Evolutionary conservation across 495 filamentous ascomycete species (phyloP).

Genomic region (Penicillium malachiteum): DNA sequence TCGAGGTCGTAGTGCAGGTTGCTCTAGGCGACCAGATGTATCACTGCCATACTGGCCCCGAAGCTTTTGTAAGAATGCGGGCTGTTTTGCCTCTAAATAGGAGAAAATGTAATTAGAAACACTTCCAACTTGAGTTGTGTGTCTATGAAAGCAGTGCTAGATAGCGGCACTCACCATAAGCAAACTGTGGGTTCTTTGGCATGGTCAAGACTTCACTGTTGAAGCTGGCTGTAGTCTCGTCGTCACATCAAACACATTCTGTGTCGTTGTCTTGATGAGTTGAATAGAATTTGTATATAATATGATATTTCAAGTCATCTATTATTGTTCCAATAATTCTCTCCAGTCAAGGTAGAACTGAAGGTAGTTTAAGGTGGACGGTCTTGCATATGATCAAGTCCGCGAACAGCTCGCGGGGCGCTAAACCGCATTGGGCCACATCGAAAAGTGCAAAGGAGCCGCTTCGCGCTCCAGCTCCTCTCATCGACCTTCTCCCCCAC

Average conservation of each 20-base stretch:
- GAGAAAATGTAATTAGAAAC: neutral
- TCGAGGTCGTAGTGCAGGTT: slow-evolving; percentile 40
- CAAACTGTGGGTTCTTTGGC: slow-evolving; percentile 49
- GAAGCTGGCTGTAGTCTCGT: slow-evolving; percentile 1
- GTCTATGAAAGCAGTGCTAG: neutral
- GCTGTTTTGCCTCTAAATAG: slow-evolving; percentile 42
- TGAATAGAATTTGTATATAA: neutral
- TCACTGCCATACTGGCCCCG: slow-evolving; percentile 38
- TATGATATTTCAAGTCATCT: slow-evolving; percentile 1
- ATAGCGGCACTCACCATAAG: slow-evolving; percentile 38
- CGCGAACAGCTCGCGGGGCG: slow-evolving; percentile 25
- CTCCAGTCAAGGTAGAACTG: neutral
- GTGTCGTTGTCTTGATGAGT: slow-evolving; percentile 1
- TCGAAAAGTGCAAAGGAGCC: slow-evolving; percentile 47
- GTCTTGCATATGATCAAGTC: neutral
- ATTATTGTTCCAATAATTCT: neutral
- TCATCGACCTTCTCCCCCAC: slow-evolving; percentile 29
- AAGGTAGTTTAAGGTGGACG: neutral
- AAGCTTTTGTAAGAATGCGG: slow-evolving; percentile 49
- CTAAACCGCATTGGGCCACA: slow-evolving; percentile 39
- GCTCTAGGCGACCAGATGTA: slow-evolving; percentile 40
- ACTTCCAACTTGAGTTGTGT: neutral
- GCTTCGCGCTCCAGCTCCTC: slow-evolving; percentile 30
- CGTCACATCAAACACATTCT: slow-evolving; percentile 20
- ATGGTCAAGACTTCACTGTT: slow-evolving; percentile 25